Conservation (phyloP, 2,329 filamentous ascomycete species). For the Fusarium guadeloupense region DNA sequence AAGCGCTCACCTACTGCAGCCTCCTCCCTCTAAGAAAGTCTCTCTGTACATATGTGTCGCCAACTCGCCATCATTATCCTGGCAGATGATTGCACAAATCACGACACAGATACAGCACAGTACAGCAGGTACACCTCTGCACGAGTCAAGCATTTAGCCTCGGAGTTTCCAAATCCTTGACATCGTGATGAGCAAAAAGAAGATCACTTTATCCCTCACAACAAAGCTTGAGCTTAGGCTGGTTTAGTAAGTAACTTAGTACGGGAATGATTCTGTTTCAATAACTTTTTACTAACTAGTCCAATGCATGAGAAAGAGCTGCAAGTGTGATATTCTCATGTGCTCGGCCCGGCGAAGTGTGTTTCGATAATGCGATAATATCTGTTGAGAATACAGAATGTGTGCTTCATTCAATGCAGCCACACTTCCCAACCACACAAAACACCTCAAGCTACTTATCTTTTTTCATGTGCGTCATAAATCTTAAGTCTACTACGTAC, state of each 20-base stretch:
- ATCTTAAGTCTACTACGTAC: slow-evolving; percentile 5
- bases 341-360: slow-evolving; percentile 23
- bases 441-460: neutral
- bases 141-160: slow-evolving; percentile 42
- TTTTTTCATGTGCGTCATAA: slow-evolving; percentile 38
- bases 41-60: neutral
- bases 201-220: slow-evolving; percentile 27
- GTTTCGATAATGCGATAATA: slow-evolving; percentile 27
- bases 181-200: slow-evolving; percentile 22
- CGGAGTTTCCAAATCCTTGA: slow-evolving; percentile 35
- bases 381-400: slow-evolving; percentile 28
- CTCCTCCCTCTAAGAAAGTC: no score
- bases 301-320: slow-evolving; percentile 8
- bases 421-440: slow-evolving; percentile 26
- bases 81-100: slow-evolving; percentile 18
- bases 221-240: slow-evolving; percentile 17
- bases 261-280: no score
- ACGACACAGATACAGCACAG: neutral
- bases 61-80: slow-evolving; percentile 1
- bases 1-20: neutral
- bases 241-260: slow-evolving; percentile 30
- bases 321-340: slow-evolving; percentile 24
- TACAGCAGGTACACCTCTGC: slow-evolving; percentile 25
- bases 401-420: slow-evolving; percentile 27
- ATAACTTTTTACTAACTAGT: no score